Evolutionary conservation across 2,329 filamentous ascomycete genomes (phyloP).

Genomic region (Aspergillus sp.): DNA sequence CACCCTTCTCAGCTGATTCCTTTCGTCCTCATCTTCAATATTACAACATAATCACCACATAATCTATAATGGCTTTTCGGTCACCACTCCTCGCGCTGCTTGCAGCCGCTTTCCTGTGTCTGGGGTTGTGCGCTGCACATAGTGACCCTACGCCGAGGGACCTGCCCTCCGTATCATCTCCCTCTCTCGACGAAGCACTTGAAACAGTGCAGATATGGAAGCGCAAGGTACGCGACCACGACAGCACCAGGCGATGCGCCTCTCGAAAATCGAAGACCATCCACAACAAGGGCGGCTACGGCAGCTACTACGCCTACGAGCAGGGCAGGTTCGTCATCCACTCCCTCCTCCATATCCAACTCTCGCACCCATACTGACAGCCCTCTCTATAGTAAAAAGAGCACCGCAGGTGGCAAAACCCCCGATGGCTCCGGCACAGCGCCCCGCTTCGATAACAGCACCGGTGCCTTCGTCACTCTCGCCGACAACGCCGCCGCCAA

Average conservation of each 20-base stretch:
- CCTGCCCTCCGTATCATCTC: neutral
- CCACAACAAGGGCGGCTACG: neutral
- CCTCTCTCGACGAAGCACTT: neutral
- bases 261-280: neutral
- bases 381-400: neutral
- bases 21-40: neutral
- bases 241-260: neutral
- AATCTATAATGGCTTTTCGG: neutral
- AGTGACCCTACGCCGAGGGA: neutral
- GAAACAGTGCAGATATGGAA: neutral
- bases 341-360: neutral
- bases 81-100: neutral
- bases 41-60: neutral
- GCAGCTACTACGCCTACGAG: neutral
- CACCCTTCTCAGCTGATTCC: neutral
- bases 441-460: conserved; percentile 8
- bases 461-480: neutral
- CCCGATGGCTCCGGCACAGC: conserved; percentile 6
- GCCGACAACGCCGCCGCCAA: neutral
- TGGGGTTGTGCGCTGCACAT: neutral
- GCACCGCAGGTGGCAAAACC: conserved; percentile 6
- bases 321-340: neutral
- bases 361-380: neutral
- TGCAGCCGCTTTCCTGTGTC: neutral
- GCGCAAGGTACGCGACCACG: neutral